Evolutionary conservation across 1,284 basidiomycete genomes (phyloP).

Genomic region (Bjerkandera adusta): DNA sequence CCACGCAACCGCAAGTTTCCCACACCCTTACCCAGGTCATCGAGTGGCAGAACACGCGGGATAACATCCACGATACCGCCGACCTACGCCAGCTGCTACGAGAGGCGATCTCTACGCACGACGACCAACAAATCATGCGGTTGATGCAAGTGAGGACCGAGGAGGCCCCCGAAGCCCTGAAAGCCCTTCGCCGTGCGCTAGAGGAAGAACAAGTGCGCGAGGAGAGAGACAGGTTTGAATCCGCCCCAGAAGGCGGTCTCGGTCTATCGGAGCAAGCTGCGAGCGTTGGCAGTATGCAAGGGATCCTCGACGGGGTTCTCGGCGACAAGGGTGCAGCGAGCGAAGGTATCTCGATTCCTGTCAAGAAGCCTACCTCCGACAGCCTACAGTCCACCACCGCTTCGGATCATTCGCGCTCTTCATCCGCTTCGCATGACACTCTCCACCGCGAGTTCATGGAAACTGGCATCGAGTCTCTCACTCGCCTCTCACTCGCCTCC

Average conservation of each 20-base stretch:
- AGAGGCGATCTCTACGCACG: constrained; percentile 51
- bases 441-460: constrained; percentile 47
- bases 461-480: constrained; percentile 47
- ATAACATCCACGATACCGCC: constrained; percentile 51
- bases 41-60: constrained; percentile 50
- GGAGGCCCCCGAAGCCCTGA: constrained; percentile 78
- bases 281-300: constrained; percentile 12
- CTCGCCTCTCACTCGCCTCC: constrained; percentile 36
- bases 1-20: constrained; percentile 17
- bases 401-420: constrained; percentile 11
- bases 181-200: constrained; percentile 69
- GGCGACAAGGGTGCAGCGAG: constrained; percentile 10
- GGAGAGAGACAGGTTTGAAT: not conserved
- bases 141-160: constrained; percentile 61
- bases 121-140: constrained; percentile 62
- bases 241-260: not conserved
- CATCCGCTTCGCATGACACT: constrained; percentile 25
- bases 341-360: constrained; percentile 11
- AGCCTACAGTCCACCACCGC: not conserved
- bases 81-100: constrained; percentile 60
- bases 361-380: constrained; percentile 8
- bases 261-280: not conserved
- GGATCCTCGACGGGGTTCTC: constrained; percentile 9
- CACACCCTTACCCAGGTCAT: constrained; percentile 21
- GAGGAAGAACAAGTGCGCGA: constrained; percentile 38